Conservation (phyloP, 83 land plant genomes). For the Picea engelmannii region DNA sequence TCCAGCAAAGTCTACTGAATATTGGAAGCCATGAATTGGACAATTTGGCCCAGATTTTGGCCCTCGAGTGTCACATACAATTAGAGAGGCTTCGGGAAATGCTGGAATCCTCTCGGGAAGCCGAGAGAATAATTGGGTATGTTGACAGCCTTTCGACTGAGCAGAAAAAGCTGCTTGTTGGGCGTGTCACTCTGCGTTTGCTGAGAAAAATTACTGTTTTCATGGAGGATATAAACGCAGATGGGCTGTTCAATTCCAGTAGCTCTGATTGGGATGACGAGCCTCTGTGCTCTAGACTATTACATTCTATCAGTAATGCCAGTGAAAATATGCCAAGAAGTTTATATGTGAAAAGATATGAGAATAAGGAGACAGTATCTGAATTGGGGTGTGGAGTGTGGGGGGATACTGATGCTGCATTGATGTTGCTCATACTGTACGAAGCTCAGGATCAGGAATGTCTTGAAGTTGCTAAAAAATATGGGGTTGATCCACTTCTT, state of each 20-base stretch:
- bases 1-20: neutral
- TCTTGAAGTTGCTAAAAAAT: neutral
- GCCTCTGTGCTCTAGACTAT: too few relatives aligned
- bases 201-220: neutral
- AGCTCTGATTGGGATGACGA: too few relatives aligned
- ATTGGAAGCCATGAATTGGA: too few relatives aligned
- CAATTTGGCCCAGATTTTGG: neutral
- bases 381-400: neutral
- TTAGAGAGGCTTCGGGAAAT: neutral
- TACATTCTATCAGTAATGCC: neutral
- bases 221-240: neutral
- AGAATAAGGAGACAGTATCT: neutral
- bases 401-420: neutral
- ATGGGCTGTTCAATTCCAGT: neutral
- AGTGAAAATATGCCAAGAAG: too few relatives aligned
- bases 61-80: neutral
- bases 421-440: neutral
- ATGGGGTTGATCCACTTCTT: neutral
- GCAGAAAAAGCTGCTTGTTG: neutral
- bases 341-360: too few relatives aligned
- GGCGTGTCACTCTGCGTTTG: neutral
- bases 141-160: too few relatives aligned
- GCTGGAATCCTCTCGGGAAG: neutral
- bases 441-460: neutral
- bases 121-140: neutral